Conservation (phyloP, 495 filamentous ascomycete species). For the Sordaria brevicollis region DNA sequence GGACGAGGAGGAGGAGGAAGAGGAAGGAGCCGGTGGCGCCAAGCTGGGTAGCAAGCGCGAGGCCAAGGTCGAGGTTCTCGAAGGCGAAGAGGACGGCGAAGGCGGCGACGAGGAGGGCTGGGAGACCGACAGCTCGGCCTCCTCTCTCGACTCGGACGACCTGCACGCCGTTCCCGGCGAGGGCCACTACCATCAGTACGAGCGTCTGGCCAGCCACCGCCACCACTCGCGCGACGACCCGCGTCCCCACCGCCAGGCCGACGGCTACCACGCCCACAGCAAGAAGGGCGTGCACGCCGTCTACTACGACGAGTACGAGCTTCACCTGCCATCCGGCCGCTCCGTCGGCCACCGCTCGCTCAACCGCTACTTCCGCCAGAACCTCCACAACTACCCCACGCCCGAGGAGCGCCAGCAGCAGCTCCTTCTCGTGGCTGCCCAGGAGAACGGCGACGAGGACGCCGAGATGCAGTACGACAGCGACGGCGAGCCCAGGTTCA, state of each 20-base stretch:
- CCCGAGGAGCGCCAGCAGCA: slow-evolving; percentile 53
- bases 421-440: slow-evolving; percentile 40
- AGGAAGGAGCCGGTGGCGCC: slow-evolving; percentile 43
- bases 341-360: slow-evolving; percentile 86
- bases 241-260: slow-evolving; percentile 53
- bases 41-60: slow-evolving; percentile 45
- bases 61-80: slow-evolving; percentile 25
- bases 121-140: slow-evolving; percentile 86
- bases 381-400: slow-evolving; percentile 72
- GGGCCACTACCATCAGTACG: slow-evolving; percentile 47
- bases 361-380: slow-evolving; percentile 82
- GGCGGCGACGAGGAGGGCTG: slow-evolving; percentile 40
- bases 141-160: slow-evolving; percentile 69
- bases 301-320: slow-evolving; percentile 83
- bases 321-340: slow-evolving; percentile 84
- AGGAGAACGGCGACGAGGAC: slow-evolving; percentile 14
- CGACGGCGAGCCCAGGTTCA: slow-evolving; percentile 3
- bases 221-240: slow-evolving; percentile 57
- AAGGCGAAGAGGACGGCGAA: slow-evolving; percentile 32
- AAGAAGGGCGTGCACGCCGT: slow-evolving; percentile 55
- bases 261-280: slow-evolving; percentile 66
- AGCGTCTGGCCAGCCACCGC: slow-evolving; percentile 48
- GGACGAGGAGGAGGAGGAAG: slow-evolving; percentile 50
- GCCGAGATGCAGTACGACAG: slow-evolving; percentile 20
- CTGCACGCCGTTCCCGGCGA: slow-evolving; percentile 63